Conservation (phyloP, 768 basidiomycete species). For the Russula sp. region DNA sequence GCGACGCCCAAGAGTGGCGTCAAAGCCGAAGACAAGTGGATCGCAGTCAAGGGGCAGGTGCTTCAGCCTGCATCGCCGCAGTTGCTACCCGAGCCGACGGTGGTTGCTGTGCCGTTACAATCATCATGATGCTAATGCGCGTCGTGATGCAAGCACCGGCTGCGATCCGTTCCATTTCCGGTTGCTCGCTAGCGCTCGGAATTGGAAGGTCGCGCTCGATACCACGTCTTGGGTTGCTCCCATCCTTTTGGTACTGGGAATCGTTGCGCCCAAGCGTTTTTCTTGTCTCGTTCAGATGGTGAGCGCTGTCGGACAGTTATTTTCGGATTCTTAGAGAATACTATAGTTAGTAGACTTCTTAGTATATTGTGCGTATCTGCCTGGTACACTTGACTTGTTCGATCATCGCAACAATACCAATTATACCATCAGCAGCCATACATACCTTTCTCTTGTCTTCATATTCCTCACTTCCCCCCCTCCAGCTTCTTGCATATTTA, state of each 20-base stretch:
- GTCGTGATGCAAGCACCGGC: slow-evolving; percentile 2
- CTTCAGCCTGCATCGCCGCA: slow-evolving; percentile 3
- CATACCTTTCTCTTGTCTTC: background rate
- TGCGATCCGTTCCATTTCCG: background rate
- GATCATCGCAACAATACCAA: background rate
- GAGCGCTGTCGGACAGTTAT: background rate
- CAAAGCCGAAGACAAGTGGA: slow-evolving; percentile 65
- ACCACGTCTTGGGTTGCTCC: background rate
- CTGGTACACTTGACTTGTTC: background rate
- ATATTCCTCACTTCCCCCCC: too few relatives aligned
- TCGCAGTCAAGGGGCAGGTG: slow-evolving; percentile 56
- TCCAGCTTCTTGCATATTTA: slow-evolving; percentile 4
- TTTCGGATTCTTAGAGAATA: background rate
- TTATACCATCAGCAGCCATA: background rate
- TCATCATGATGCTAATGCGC: background rate
- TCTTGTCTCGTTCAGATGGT: background rate
- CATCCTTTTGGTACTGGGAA: background rate
- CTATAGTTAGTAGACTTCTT: background rate
- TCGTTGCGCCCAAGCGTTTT: background rate
- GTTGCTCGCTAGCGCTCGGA: background rate
- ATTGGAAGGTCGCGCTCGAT: too few relatives aligned
- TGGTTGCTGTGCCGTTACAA: background rate
- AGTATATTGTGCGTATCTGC: background rate
- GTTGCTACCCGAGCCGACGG: background rate
- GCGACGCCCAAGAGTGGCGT: slow-evolving; percentile 26